phyloP scores from a whole-genome alignment of 169 alveolate species.

The Fabrea salina region DNA sequence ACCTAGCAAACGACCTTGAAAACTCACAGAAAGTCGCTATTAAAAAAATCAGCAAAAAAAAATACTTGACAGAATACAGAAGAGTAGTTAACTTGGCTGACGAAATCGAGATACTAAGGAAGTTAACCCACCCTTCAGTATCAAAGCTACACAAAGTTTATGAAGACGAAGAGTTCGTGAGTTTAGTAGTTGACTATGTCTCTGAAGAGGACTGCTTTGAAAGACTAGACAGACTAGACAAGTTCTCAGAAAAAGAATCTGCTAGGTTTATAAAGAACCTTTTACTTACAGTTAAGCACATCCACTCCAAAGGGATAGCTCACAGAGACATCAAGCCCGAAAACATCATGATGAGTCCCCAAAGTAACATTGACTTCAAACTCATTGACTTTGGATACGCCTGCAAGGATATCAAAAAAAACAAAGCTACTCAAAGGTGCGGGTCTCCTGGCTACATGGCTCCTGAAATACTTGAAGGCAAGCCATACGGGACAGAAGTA shows the following conservation, averaged over 20 bases:
- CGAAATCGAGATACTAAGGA: conserved; percentile 80
- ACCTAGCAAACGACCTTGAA: background rate
- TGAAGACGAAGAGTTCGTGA: conserved; percentile 77
- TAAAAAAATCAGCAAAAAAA: background rate
- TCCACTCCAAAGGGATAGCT: conserved; percentile 84
- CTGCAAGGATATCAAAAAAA: conserved; percentile 48
- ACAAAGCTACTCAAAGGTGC: conserved; percentile 71
- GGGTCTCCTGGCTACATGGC: conserved; percentile 87
- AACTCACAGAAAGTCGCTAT: background rate
- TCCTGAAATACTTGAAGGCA: conserved; percentile 86
- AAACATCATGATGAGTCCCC: conserved; percentile 83
- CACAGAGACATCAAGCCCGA: conserved; percentile 93
- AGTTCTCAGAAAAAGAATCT: conserved; percentile 85
- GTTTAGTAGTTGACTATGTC: conserved; percentile 86
- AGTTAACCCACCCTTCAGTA: conserved; percentile 78
- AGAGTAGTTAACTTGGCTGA: conserved; percentile 33
- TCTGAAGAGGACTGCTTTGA: conserved; percentile 89
- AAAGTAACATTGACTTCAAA: conserved; percentile 82
- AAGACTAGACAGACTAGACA: conserved; percentile 81
- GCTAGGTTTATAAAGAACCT: conserved; percentile 79
- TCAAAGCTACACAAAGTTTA: conserved; percentile 79
- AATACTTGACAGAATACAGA: conserved; percentile 21
- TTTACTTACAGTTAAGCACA: conserved; percentile 83
- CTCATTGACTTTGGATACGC: conserved; percentile 92
- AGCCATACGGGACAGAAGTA: conserved; percentile 79